Evolutionary conservation across 768 basidiomycete species (phyloP).

Genomic region (Multifurca ochricompacta): DNA sequence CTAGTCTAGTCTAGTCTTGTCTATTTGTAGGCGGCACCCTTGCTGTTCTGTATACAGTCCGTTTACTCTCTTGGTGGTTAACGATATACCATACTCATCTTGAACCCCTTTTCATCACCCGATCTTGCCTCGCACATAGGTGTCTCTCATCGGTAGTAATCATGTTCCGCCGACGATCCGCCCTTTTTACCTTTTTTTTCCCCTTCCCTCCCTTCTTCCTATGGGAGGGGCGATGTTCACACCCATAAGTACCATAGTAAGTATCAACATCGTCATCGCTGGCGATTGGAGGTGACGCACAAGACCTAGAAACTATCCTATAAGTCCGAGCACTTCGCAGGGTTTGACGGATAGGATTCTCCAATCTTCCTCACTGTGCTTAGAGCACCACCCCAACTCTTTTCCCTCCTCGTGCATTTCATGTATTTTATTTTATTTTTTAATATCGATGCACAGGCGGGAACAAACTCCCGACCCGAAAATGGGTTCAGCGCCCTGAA

Average conservation of each 20-base stretch:
- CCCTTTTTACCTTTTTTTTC: not conserved
- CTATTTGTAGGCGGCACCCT: too few species aligned
- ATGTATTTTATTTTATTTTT: not conserved
- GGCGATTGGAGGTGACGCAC: not conserved
- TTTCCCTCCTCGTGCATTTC: not conserved
- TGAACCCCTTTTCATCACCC: too few species aligned
- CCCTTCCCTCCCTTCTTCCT: too few species aligned
- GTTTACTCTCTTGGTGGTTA: too few species aligned
- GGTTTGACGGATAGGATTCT: too few species aligned
- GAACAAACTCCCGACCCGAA: too few species aligned
- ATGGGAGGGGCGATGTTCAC: not conserved
- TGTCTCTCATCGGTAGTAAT: not conserved
- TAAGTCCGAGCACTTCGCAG: slow-evolving; percentile 12
- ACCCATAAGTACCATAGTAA: too few species aligned
- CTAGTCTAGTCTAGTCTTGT: too few species aligned
- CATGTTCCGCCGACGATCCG: slow-evolving; percentile 3
- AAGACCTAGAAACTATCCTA: not conserved
- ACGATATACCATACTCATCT: not conserved
- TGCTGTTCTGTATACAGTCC: too few species aligned
- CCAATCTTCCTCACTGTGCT: too few species aligned
- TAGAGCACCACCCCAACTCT: too few species aligned
- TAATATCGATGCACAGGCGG: not conserved
- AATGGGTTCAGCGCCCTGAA: not conserved
- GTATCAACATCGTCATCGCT: not conserved
- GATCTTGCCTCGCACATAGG: not conserved